Base-by-base conservation (phyloP, 2,329 filamentous ascomycete genomes). In the Scedosporium apiospermum region DNA sequence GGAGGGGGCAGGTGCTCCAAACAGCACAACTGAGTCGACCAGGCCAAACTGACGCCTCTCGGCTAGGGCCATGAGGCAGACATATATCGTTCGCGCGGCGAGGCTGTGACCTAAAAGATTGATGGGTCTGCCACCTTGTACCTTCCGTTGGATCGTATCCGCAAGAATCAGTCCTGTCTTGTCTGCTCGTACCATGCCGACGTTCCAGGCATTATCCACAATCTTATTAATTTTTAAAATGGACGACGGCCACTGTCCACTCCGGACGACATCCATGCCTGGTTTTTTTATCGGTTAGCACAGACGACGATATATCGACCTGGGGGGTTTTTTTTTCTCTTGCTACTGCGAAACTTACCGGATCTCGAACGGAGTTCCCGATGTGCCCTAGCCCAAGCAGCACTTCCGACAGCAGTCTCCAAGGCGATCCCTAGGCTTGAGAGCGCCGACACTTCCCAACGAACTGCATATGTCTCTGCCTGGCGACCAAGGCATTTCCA, bases 11-110 rank as follows among this genome's bases (percentile, higher is more conserved):
- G 93, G 92, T 0, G 89, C 82, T 1, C 93, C 93, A 71, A 97
- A 91, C 61, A 98, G 72, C 27, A 96, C 85, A 1, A 89, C 93
- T 41, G 89, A 91, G 70, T 98, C 93, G 12, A 99, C 79, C 3
- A 96, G 73, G 0, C 93, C 93, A 70, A 96, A 97, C 1, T 89
- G 89, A 60, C 87, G 85, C 64, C 91, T 82, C 71, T 93, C 89
- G 0, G 91, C 91, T 55, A 98, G 80, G 38, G 81, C 84, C 77
- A 89, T 88, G 16, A 97, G 80, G 66, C 93, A 97, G 3, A 87
- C 84, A 71, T 90, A 97, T 60, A 98, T 93, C 41, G 92, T 84
- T 58, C 91, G 84, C 18, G 91, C 90, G 1, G 90, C 91, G 6
- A 96, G 78, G 53, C 90, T 91, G 72, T 91, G 96, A 2, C 91